phyloP scores from a whole-genome alignment of 352 stramenopile genomes.

The Globisporangium nodosum region DNA sequence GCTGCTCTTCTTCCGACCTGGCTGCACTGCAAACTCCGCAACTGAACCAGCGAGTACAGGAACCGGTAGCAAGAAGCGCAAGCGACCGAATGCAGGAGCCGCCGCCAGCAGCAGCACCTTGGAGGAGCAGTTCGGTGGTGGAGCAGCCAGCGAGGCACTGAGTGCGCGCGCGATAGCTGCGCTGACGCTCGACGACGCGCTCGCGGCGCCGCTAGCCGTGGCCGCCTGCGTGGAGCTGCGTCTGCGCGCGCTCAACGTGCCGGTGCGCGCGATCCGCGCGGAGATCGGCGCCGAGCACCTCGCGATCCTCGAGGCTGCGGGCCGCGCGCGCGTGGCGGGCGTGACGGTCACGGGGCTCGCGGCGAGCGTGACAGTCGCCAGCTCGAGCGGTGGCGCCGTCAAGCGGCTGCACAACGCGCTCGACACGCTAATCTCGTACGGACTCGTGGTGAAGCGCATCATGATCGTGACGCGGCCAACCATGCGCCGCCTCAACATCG shows the following conservation, averaged over 20 bases:
- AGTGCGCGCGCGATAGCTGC: not conserved
- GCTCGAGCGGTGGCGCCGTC: constrained; percentile 25
- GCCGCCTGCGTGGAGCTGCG: constrained; percentile 63
- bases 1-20: constrained; percentile 46
- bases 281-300: constrained; percentile 62
- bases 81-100: constrained; percentile 22
- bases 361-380: constrained; percentile 17
- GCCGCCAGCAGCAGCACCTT: not conserved
- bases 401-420: constrained; percentile 75
- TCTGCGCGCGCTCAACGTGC: constrained; percentile 62
- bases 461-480: constrained; percentile 59
- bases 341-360: constrained; percentile 51
- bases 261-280: constrained; percentile 48
- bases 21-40: not conserved
- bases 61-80: constrained; percentile 44
- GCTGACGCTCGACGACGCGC: constrained; percentile 6
- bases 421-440: constrained; percentile 75
- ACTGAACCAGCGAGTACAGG: not conserved
- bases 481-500: constrained; percentile 72
- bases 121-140: not conserved
- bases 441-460: constrained; percentile 76
- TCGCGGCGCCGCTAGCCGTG: constrained; percentile 19
- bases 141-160: not conserved
- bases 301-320: constrained; percentile 59
- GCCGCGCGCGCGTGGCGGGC: constrained; percentile 35